phyloP scores from a whole-genome alignment of 2,329 filamentous ascomycete species.

The Blastomyces silverae region DNA sequence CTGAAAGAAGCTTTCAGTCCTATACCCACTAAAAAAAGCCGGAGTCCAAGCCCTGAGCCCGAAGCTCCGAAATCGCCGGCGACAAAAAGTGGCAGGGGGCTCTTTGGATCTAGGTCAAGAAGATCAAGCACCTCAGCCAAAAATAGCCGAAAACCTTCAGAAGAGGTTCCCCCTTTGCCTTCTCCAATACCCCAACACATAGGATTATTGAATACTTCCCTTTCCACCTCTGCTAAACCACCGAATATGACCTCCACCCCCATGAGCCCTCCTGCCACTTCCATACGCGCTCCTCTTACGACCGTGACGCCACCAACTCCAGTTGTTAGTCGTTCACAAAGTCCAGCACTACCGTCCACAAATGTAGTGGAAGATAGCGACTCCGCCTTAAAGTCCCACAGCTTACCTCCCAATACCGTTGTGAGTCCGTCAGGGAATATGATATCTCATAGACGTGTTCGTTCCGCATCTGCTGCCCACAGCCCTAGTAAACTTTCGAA shows the following conservation, averaged over 20 bases:
- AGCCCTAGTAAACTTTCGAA: conserved; percentile 83
- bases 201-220: conserved; percentile 12
- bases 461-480: conserved; percentile 50
- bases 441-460: conserved; percentile 62
- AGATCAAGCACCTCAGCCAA: conserved; percentile 34
- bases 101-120: conserved; percentile 36
- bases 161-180: conserved; percentile 32
- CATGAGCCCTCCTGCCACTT: conserved; percentile 25
- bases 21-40: conserved; percentile 46
- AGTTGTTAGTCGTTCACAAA: conserved; percentile 41
- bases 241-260: conserved; percentile 23
- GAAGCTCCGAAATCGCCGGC: conserved; percentile 39
- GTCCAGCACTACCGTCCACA: conserved; percentile 30
- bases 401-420: conserved; percentile 43
- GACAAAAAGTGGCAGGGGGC: conserved; percentile 36
- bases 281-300: conserved; percentile 44
- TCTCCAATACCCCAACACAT: conserved; percentile 29
- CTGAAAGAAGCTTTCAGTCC: conserved; percentile 63
- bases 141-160: conserved; percentile 27
- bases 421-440: conserved; percentile 61
- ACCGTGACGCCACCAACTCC: conserved; percentile 60
- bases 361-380: conserved; percentile 38
- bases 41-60: conserved; percentile 44
- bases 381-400: conserved; percentile 23
- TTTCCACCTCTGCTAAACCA: conserved; percentile 28